Evolutionary conservation across 163 green algal genomes (phyloP), one percentile per base, ranked within the genome.

Genomic region (Dunaliella salina): DNA sequence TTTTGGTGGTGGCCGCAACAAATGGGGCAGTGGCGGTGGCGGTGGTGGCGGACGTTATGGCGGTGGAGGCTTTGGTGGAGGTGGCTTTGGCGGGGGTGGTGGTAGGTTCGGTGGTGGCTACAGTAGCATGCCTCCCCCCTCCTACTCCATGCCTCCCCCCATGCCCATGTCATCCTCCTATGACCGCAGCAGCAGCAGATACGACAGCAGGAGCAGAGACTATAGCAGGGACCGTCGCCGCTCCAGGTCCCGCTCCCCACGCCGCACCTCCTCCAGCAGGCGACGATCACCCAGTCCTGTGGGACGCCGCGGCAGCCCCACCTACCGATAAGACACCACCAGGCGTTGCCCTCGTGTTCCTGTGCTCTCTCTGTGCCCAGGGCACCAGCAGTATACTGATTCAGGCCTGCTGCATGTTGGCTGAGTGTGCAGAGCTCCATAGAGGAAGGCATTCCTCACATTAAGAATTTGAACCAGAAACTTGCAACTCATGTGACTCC

Each of bases 1-100:
- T 25, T 88, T 86, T 4, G 88, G 91, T 67, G 88, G 90, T 59
- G 84, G 90, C 63, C 69, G 87, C 34, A 86, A 88, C 81, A 81
- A 88, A 29, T 87, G 87, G 25, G 84, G 89, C 63, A 88, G 88
- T 30, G 88, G 87, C 67, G 87, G 86, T 78, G 82, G 90, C 32
- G 83, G 91, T 67, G 89, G 90, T 45, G 85, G 91, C 57, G 84
- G 86, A 30, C 33, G 86, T 32, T 86, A 87, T 12, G 80, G 88
- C 63, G 84, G 87, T 18, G 85, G 87, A 26, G 82, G 90, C 29
- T 85, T 87, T 80, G 75, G 85, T 45, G 86, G 90, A 32, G 83
- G 86, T 67, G 83, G 85, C 29, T 87, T 87, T 33, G 85, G 86
- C 20, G 80, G 81, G 46, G 87, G 88, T 0, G 88, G 75, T 34